A percentile compares a stretch with the other conserved stretches of the same genome.
Conservation (phyloP, 495 filamentous ascomycete genomes). For the Penicillium fimorum region DNA sequence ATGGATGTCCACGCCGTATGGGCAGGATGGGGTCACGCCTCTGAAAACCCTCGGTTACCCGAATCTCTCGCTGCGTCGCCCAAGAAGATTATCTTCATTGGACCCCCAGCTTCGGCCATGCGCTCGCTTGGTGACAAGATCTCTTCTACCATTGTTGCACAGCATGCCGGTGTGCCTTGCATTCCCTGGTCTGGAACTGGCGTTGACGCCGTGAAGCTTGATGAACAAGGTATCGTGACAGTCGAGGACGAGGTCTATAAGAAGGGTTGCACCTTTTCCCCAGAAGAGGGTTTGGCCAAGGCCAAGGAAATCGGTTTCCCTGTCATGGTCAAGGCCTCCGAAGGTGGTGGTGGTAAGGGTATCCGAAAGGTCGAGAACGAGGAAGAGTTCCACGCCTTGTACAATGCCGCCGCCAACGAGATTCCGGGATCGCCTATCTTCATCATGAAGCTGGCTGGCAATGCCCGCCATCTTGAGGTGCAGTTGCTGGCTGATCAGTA, state of each 20-base stretch:
- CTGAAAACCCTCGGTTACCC: slow-evolving; percentile 96
- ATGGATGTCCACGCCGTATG: slow-evolving; percentile 98
- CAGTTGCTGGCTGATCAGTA: slow-evolving; percentile 98
- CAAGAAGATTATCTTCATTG: slow-evolving; percentile 98
- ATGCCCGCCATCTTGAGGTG: slow-evolving; percentile 94
- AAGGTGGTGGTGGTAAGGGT: slow-evolving; percentile 99
- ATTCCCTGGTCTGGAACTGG: slow-evolving; percentile 98
- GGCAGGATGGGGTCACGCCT: slow-evolving; percentile 99
- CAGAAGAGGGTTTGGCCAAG: slow-evolving; percentile 83
- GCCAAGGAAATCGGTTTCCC: slow-evolving; percentile 93
- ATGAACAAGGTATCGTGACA: slow-evolving; percentile 83
- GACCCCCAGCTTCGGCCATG: slow-evolving; percentile 96
- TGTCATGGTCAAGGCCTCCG: slow-evolving; percentile 99
- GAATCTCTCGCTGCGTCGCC: slow-evolving; percentile 93
- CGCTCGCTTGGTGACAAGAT: slow-evolving; percentile 99
- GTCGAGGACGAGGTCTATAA: slow-evolving; percentile 84
- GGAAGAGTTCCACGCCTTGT: slow-evolving; percentile 77
- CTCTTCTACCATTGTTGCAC: slow-evolving; percentile 97
- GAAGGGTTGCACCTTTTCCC: slow-evolving; percentile 84
- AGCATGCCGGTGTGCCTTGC: slow-evolving; percentile 94
- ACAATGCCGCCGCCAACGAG: slow-evolving; percentile 94
- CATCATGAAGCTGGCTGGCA: slow-evolving; percentile 99
- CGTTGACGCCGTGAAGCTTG: slow-evolving; percentile 76
- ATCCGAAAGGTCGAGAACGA: slow-evolving; percentile 93
- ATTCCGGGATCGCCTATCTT: slow-evolving; percentile 99